Evolutionary conservation across 768 basidiomycete species (phyloP), one percentile per base, ranked within the genome.

Genomic region (Rickenella mellea): DNA sequence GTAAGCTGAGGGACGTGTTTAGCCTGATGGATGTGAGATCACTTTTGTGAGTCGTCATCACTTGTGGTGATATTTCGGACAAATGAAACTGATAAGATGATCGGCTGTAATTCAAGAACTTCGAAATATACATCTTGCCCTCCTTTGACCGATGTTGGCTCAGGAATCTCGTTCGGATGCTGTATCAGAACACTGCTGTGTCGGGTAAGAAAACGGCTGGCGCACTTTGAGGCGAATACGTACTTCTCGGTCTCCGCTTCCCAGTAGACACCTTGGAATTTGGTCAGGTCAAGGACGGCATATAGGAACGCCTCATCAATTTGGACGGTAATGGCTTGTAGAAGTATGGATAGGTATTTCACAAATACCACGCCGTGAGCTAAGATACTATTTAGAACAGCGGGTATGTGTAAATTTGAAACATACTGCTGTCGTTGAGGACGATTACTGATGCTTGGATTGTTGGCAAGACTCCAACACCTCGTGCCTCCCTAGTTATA

Each of bases 321-420:
- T 55, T 97, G 92, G 12, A 99, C 79, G 0, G 91, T 96, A 60
- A 98, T 67, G 2, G 93, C 88, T 57, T 99, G 96, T 12, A 99
- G 66, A 11, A 99, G 65, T 40, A 98, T 75, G 2, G 93, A 93
- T 41, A 89, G 94, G 55, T 98, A 98, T 63, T 98, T 98, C 66
- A 99, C 73, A 59, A 96, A 98, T n/a, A 90, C 61, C 7, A 99
- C 96, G 14, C 96, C 96, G 50, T 98, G 96, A n/a, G 83, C 96
- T 99, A 41, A 30, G 10, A 38, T 39, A 35, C 31, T 14, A 17
- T 27, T 25, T 53, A 47, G n/a, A n/a, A n/a, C n/a, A n/a, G n/a
- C n/a, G n/a, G n/a, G n/a, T n/a, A n/a, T n/a, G n/a, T n/a, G n/a
- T n/a, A n/a, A n/a, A n/a, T n/a, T n/a, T n/a, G 17, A 6, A 10